These are phyloP conservation scores for Zalaria sp. DNA, from an alignment of 2,329 filamentous ascomycete genomes.

Conservation along the genomic window DNA sequence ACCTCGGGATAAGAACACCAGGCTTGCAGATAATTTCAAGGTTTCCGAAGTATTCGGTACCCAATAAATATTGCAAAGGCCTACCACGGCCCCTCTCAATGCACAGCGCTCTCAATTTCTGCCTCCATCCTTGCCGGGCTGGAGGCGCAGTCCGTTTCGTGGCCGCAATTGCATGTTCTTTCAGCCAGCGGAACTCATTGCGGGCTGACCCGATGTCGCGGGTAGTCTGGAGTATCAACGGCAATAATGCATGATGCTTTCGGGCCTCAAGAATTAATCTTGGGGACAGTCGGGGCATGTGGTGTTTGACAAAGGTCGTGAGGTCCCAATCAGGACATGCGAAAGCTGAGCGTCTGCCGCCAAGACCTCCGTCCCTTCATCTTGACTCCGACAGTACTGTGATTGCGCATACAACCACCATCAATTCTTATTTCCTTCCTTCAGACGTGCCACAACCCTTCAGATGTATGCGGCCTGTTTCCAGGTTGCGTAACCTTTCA, in stretches of 20 bases:
- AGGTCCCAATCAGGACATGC: too few species aligned
- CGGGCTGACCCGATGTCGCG: slow-evolving; percentile 47
- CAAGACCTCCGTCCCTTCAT: too few species aligned
- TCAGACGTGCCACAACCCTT: too few species aligned
- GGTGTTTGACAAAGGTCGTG: too few species aligned
- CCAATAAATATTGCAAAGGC: slow-evolving; percentile 81
- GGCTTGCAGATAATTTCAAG: slow-evolving; percentile 63
- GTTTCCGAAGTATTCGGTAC: slow-evolving; percentile 74
- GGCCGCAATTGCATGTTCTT: slow-evolving; percentile 32
- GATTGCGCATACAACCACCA: too few species aligned
- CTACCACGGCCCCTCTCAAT: slow-evolving; percentile 41
- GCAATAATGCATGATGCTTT: slow-evolving; percentile 1
- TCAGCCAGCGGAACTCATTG: slow-evolving; percentile 62
- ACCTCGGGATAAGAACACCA: slow-evolving; percentile 78
- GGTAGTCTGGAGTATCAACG: slow-evolving; percentile 44
- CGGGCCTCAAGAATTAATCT: too few species aligned
- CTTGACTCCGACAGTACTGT: too few species aligned
- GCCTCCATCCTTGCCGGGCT: slow-evolving; percentile 8
- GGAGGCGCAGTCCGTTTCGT: slow-evolving; percentile 2
- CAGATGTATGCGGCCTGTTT: too few species aligned
- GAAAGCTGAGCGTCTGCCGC: too few species aligned
- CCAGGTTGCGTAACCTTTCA: too few species aligned
- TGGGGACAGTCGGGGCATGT: too few species aligned
- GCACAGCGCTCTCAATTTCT: slow-evolving; percentile 18
- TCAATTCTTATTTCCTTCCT: too few species aligned